phyloP scores from a whole-genome alignment of 2,329 filamentous ascomycete genomes.

The Akanthomyces uredinophilus region DNA sequence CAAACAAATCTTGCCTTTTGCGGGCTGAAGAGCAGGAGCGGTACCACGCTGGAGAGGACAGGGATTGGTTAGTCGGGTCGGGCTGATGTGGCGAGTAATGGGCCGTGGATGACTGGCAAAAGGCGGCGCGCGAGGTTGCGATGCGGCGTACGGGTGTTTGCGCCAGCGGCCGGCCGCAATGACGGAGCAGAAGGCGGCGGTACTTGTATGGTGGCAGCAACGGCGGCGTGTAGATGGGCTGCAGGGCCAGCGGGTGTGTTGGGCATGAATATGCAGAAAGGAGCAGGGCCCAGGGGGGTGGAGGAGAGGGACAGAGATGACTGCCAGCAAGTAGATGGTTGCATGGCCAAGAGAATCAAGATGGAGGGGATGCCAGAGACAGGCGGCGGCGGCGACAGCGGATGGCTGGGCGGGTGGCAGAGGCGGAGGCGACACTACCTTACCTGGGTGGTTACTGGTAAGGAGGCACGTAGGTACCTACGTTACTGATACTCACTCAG shows the following conservation, averaged over 20 bases:
- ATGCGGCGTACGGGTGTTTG: constrained; percentile 13
- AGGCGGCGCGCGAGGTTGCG: constrained; percentile 10
- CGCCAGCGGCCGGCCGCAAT: constrained; percentile 9
- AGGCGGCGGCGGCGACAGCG: not conserved
- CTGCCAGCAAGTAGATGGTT: too few relatives aligned
- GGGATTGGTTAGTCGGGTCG: constrained; percentile 9
- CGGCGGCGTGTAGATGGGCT: not conserved
- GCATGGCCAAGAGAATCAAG: not conserved
- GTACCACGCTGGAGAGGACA: constrained; percentile 5
- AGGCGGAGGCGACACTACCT: not conserved
- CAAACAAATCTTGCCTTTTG: constrained; percentile 12
- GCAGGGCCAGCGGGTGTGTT: constrained; percentile 11
- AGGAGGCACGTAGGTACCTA: too few relatives aligned
- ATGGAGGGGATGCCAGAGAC: constrained; percentile 4
- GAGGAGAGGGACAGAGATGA: not conserved
- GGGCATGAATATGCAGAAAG: constrained; percentile 12
- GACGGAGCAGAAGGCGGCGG: constrained; percentile 5
- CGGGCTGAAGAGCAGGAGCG: constrained; percentile 11
- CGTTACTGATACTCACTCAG: too few relatives aligned
- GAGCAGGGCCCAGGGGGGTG: not conserved
- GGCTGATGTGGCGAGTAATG: constrained; percentile 6
- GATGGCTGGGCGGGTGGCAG: not conserved
- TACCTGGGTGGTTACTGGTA: too few relatives aligned
- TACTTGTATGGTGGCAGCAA: constrained; percentile 7
- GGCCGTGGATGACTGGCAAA: not conserved